Evolutionary conservation across 1,284 basidiomycete genomes (phyloP).

Genomic region (Moesziomyces sp.): DNA sequence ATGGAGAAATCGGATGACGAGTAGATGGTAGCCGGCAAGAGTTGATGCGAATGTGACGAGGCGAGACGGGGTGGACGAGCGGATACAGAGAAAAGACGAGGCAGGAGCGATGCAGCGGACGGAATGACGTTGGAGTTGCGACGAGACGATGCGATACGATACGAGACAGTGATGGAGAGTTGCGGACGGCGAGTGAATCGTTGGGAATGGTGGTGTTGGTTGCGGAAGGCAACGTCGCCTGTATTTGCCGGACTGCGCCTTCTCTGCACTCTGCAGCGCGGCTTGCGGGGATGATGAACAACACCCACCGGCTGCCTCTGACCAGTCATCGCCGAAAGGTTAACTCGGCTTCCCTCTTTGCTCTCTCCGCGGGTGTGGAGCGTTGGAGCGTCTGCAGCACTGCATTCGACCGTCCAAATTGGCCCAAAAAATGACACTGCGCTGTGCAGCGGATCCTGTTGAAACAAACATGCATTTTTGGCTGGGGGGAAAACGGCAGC

Average conservation of each 20-base stretch:
- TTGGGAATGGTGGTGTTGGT: background rate
- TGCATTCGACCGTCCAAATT: background rate
- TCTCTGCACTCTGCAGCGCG: background rate
- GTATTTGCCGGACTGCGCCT: too few relatives aligned
- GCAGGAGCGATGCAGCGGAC: background rate
- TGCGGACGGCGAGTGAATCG: background rate
- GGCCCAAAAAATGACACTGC: background rate
- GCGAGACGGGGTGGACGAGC: background rate
- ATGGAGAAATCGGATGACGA: background rate
- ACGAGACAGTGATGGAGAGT: background rate
- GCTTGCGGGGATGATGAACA: background rate
- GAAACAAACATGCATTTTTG: background rate
- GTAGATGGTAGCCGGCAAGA: constrained; percentile 24
- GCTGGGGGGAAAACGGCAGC: background rate
- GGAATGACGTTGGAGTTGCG: background rate
- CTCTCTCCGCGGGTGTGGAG: background rate
- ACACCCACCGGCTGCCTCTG: background rate
- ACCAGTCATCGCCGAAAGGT: background rate
- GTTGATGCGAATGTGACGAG: background rate
- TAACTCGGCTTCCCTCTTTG: too few relatives aligned
- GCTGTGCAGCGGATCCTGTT: background rate
- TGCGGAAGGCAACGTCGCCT: background rate
- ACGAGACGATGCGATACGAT: background rate
- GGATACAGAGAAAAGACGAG: background rate
- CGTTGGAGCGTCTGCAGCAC: background rate